A percentile compares a stretch with the other conserved stretches of the same genome.
phyloP scores from a whole-genome alignment of 1,139 yeast species.

The Geotrichum bryndzae region DNA sequence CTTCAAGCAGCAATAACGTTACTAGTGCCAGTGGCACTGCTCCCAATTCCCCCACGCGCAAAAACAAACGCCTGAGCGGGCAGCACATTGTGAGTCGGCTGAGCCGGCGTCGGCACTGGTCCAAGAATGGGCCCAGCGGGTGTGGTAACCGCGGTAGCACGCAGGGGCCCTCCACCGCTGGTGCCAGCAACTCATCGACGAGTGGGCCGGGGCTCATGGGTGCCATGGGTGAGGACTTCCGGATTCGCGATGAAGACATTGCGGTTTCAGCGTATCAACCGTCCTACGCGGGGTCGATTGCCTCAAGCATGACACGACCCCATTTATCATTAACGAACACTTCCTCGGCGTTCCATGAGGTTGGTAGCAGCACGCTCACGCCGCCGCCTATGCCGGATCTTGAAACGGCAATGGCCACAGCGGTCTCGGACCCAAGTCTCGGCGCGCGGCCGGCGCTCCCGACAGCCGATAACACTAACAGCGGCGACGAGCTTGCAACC shows the following conservation, averaged over 20 bases:
- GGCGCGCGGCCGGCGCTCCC: not conserved
- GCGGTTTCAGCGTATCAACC: conserved; percentile 6
- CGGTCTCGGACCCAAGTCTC: not conserved
- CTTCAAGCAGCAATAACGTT: not conserved
- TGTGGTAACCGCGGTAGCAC: not conserved
- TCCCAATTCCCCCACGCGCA: not conserved
- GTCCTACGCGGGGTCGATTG: conserved; percentile 1
- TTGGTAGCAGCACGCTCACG: not conserved
- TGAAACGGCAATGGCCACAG: not conserved
- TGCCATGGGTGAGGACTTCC: conserved; percentile 8
- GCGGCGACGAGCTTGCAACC: not conserved
- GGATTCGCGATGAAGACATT: conserved; percentile 13
- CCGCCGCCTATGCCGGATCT: conserved; percentile 1
- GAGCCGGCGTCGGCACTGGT: conserved; percentile 3
- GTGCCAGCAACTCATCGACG: not conserved
- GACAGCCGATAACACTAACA: not conserved
- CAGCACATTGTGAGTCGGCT: not conserved
- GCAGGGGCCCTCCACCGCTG: not conserved
- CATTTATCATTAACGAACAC: conserved; percentile 10
- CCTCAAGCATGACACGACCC: conserved; percentile 10
- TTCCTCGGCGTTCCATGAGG: conserved; percentile 11
- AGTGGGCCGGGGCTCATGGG: not conserved
- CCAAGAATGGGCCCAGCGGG: not conserved
- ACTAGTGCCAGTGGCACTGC: not conserved
- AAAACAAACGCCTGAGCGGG: not conserved